phyloP scores from a whole-genome alignment of 2,329 filamentous ascomycete genomes.

The Paecilomyces fulvus region DNA sequence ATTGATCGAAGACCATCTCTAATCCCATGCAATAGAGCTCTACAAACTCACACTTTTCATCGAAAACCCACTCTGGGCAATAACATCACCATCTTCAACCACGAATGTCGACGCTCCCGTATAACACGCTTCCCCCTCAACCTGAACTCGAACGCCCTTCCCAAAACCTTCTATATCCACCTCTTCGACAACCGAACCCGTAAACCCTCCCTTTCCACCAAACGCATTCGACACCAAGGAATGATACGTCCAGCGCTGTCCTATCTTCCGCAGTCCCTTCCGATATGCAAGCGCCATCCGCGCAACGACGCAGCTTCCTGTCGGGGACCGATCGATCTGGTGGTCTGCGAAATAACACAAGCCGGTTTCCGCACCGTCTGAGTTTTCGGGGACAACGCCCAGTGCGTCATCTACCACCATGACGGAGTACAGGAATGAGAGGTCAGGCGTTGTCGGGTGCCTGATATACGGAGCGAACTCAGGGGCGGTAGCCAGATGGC shows the following conservation, averaged over 20 bases:
- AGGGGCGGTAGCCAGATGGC: conserved; percentile 12
- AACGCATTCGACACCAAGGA: conserved; percentile 28
- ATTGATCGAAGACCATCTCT: neutral
- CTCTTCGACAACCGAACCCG: conserved; percentile 14
- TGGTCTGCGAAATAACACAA: conserved; percentile 40
- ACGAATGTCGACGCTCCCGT: conserved; percentile 21
- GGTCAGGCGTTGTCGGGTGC: conserved; percentile 24
- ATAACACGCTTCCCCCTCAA: conserved; percentile 26
- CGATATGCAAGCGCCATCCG: conserved; percentile 28
- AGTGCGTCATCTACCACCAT: conserved; percentile 27
- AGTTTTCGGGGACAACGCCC: neutral
- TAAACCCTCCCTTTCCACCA: conserved; percentile 13
- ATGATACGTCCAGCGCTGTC: conserved; percentile 26
- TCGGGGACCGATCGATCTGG: conserved; percentile 40
- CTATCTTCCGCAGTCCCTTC: conserved; percentile 14
- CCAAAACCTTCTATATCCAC: conserved; percentile 1
- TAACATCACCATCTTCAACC: conserved; percentile 21
- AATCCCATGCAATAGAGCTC: neutral
- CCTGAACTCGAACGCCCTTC: conserved; percentile 16
- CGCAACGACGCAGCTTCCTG: conserved; percentile 30
- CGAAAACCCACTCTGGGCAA: conserved; percentile 3
- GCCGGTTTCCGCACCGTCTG: conserved; percentile 28
- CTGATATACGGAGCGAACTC: conserved; percentile 14
- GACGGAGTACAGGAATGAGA: conserved; percentile 34
- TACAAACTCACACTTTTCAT: conserved; percentile 1